Evolutionary conservation across 768 basidiomycete species (phyloP), one percentile per base, ranked within the genome.

Genomic region (Kwoniella sp.): DNA sequence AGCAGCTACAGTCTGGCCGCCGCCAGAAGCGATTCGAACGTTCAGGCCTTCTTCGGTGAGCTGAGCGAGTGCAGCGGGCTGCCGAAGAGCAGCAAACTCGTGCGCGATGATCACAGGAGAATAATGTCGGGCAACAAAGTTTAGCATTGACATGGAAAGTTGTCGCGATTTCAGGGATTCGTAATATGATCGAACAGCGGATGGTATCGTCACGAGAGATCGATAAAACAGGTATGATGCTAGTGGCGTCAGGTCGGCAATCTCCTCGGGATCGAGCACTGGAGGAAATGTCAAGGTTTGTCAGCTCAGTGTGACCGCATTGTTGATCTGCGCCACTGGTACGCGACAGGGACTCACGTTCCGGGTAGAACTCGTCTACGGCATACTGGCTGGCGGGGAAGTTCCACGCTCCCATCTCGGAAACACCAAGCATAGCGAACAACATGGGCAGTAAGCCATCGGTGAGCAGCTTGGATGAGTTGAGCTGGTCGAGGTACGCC

Each of bases 211-310:
- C 9, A 90, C 85, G 13, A 98, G 85, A 0, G 92, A 86, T 28
- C 91, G 90, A 78, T 94, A 93, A 81, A 90, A 96, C 15, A 95
- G 83, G 70, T 97, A 91, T 0, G 92, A 91, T 2, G 91, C 87
- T 5, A 97, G 82, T 4, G 94, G 73, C 1, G 69, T 67, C 13
- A 77, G 63, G 60, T 77, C 71, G 17, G 73, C 52, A 15, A 70
- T 38, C 29, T 71, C 69, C 61, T 78, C 78, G 0, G 73, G 74
- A 15, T 77, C 73, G 45, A 81, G 70, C 23, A 77, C 79, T 81
- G n/a, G n/a, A 61, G 45, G 26, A 25, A 12, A 60, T 34, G 34
- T 34, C 13, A 45, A 3, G 5, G 4, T 0, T 20, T 15, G 26
- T 72, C 58, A 70, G 59, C 26, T 25, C n/a, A 30, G 15, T 25